Base-by-base conservation (phyloP, 306 rosid genomes). In the Ceratonia siliqua region DNA sequence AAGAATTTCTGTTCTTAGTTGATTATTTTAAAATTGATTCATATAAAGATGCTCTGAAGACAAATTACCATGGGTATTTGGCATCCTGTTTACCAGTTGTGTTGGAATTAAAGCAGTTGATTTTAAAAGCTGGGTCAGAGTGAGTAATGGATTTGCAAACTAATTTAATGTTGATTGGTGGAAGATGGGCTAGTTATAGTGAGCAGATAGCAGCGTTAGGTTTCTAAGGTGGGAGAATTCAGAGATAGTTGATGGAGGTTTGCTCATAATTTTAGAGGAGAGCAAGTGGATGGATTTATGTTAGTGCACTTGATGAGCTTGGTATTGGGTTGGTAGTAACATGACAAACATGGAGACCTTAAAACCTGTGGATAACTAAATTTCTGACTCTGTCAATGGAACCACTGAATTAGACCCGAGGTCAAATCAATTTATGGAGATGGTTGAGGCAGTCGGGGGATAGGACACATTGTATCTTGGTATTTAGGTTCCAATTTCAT, bases 81-180 rank as follows among this genome's bases (percentile, higher is more conserved):
- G 27, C 61, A 54, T 54, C 35, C n/a, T 54, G 61, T 54, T 41
- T 5, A 25, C 39, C 30, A 3, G 42, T 27, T 71, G 28, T 20
- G 10, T 49, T 10, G 14, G 12, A 49, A 30, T 8, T n/a, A 13
- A 61, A 59, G n/a, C 17, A 15, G 12, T 73, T 13, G 1, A 61
- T 59, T 28, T 13, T 6, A 30, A 45, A 58, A 32, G 36, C 46
- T 57, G 45, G 36, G 68, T 43, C 32, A 3, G n/a, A 10, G 50
- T 18, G 58, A 58, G 13, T 20, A 58, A 57, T 59, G 48, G 78
- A 58, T 72, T 43, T 73, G 59, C 36, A 7, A 12, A 8, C 20
- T n/a, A 46, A 46, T 73, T 21, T 1, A 6, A 55, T 58, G 15
- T 73, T 30, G 30, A 4, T 36, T 27, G 24, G 15, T 53, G 32